Percentiles rank a stretch among this genome's conserved stretches.
Evolutionary conservation across 1,139 yeast genomes (phyloP).

Genomic region (Meyerozyma carpophila): DNA sequence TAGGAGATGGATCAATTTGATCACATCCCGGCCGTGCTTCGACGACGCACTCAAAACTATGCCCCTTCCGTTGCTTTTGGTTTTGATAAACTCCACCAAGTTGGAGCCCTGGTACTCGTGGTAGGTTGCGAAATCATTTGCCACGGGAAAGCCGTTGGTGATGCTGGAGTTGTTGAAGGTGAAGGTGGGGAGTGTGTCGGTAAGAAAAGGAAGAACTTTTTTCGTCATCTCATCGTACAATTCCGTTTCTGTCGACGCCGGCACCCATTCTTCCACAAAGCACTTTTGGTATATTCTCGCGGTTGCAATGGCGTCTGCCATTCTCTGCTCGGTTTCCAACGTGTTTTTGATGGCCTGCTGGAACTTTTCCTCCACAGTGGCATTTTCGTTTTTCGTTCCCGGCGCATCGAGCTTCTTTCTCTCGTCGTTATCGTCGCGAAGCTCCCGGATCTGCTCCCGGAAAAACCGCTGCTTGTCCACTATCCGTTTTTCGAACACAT

Average conservation of each 20-base stretch:
- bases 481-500: constrained; percentile 25
- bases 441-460: constrained; percentile 5
- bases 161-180: constrained; percentile 8
- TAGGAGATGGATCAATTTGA: constrained; percentile 29
- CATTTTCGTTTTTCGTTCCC: constrained; percentile 14
- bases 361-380: constrained; percentile 15
- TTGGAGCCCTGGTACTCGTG: constrained; percentile 10
- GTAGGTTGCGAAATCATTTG: constrained; percentile 4
- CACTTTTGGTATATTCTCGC: constrained; percentile 34
- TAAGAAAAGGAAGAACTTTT: constrained; percentile 28
- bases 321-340: constrained; percentile 17
- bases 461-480: constrained; percentile 18
- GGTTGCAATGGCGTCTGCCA: constrained; percentile 34
- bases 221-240: constrained; percentile 15
- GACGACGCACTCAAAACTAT: constrained; percentile 35
- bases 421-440: constrained; percentile 8
- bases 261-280: constrained; percentile 16
- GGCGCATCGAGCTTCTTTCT: constrained; percentile 5
- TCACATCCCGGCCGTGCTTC: constrained; percentile 28
- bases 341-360: constrained; percentile 13
- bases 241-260: constrained; percentile 4
- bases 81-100: constrained; percentile 17
- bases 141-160: constrained; percentile 7
- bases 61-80: constrained; percentile 30
- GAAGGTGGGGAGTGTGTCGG: constrained; percentile 20